These are phyloP conservation scores for Suillus cothurnatus DNA, from an alignment of 768 basidiomycete genomes.

Conservation along the genomic window DNA sequence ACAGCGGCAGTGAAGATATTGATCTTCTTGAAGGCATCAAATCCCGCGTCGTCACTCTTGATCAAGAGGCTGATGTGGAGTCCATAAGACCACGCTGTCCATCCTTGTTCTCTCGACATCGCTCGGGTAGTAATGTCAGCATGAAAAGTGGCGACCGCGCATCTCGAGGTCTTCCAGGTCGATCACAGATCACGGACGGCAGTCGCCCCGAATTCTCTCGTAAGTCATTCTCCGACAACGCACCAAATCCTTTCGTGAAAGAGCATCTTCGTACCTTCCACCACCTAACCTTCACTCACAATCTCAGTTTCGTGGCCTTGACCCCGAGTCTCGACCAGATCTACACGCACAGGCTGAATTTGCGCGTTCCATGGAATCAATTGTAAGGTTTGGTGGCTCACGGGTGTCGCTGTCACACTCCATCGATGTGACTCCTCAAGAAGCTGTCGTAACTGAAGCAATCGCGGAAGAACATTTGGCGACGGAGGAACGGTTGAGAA, in stretches of 20 bases:
- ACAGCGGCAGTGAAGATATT: conserved; percentile 59
- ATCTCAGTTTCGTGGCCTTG: conserved; percentile 24
- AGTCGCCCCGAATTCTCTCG: background rate
- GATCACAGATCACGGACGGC: conserved; percentile 10
- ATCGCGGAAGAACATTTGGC: conserved; percentile 70
- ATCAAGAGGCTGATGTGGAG: conserved; percentile 51
- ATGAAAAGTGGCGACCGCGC: conserved; percentile 2
- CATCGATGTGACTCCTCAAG: conserved; percentile 41
- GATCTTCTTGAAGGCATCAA: conserved; percentile 59
- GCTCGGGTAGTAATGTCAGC: conserved; percentile 30
- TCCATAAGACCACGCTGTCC: conserved; percentile 42
- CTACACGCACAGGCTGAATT: conserved; percentile 48
- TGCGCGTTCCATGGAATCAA: conserved; percentile 20
- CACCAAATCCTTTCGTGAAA: conserved; percentile 6
- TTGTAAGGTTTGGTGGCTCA: conserved; percentile 13
- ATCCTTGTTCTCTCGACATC: conserved; percentile 40
- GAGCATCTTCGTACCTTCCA: conserved; percentile 11
- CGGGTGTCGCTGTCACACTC: conserved; percentile 28
- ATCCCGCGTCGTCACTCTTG: conserved; percentile 44
- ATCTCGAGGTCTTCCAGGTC: conserved; percentile 5
- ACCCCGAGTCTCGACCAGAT: conserved; percentile 43
- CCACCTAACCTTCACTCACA: conserved; percentile 2
- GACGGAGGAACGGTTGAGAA: conserved; percentile 51
- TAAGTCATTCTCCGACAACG: conserved; percentile 1
- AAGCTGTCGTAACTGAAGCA: conserved; percentile 58